Conservation (phyloP, 2,329 filamentous ascomycete genomes). For the Cladobotryum mycophilum region DNA sequence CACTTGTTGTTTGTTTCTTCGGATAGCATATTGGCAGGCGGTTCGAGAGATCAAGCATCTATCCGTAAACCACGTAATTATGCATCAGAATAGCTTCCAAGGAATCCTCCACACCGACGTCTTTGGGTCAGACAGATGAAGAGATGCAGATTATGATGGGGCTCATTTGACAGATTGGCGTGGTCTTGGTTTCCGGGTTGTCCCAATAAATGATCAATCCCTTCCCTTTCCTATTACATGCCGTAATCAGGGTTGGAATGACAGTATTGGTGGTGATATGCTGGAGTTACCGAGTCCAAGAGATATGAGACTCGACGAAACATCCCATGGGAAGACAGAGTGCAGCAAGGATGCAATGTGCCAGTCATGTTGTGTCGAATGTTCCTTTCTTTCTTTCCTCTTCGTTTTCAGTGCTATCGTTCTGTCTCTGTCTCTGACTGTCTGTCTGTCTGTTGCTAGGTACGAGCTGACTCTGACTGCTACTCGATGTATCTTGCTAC, state of each 20-base stretch:
- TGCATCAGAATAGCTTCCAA: neutral
- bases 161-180: neutral
- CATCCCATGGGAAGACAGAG: constrained; percentile 28
- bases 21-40: neutral
- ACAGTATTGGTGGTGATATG: constrained; percentile 6
- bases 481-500: constrained; percentile 54
- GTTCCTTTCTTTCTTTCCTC: constrained; percentile 24
- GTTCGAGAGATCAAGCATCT: neutral
- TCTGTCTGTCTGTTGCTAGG: constrained; percentile 51
- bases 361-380: constrained; percentile 31
- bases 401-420: constrained; percentile 61
- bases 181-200: neutral
- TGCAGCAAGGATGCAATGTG: constrained; percentile 12
- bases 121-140: neutral
- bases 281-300: constrained; percentile 3
- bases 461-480: constrained; percentile 58
- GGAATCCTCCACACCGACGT: neutral
- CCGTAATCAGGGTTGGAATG: constrained; percentile 4
- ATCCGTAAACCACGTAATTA: neutral
- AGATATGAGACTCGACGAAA: constrained; percentile 5
- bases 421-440: constrained; percentile 42
- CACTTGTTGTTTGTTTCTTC: neutral
- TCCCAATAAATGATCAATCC: neutral
- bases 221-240: neutral
- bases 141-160: too few relatives aligned